Evolutionary conservation across 768 basidiomycete genomes (phyloP), one percentile per base, ranked within the genome.

Genomic region (Pulveroboletus sp.): DNA sequence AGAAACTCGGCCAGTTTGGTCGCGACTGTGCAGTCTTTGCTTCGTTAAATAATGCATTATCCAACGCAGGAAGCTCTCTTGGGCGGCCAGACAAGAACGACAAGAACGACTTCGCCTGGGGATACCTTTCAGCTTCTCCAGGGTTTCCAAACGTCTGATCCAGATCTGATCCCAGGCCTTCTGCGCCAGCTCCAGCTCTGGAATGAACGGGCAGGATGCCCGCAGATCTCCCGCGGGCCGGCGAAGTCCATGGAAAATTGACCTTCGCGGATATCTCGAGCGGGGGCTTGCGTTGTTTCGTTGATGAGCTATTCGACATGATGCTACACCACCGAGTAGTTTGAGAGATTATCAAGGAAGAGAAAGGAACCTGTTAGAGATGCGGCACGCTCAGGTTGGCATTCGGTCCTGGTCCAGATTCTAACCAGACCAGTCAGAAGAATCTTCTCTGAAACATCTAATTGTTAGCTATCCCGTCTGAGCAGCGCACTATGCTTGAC

Each of bases 1-100:
- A 58, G 12, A 32, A 40, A 13, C 50, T 48, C 42, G 60, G 60
- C 63, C 62, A 64, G 41, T 57, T 57, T 32, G 63, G 57, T 47
- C 12, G 51, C 29, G 48, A 57, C 47, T 68, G 64, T 29, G 54
- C 44, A 0, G 53, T 58, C 30, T 65, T 63, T 31, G 60, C 65
- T 20, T 56, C 49, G 22, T 35, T 31, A 29, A 69, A 63, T n/a
- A 69, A 11, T 11, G 50, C 49, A 10, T 67, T 55, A 41, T 67
- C 54, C 12, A 68, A 37, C 13, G 34, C 46, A 9, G 53, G 57
- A 24, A 42, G 53, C 17, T 34, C 32, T 34, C 53, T 61, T 17
- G 44, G 17, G 20, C 53, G 48, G 45, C 41, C 26, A 2, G 50
- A n/a, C 24, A 58, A 20, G 44, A 65, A 52, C 37, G 58, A 63